Conservation (phyloP, 305 asterid species). For the Fraxinus floribunda region DNA sequence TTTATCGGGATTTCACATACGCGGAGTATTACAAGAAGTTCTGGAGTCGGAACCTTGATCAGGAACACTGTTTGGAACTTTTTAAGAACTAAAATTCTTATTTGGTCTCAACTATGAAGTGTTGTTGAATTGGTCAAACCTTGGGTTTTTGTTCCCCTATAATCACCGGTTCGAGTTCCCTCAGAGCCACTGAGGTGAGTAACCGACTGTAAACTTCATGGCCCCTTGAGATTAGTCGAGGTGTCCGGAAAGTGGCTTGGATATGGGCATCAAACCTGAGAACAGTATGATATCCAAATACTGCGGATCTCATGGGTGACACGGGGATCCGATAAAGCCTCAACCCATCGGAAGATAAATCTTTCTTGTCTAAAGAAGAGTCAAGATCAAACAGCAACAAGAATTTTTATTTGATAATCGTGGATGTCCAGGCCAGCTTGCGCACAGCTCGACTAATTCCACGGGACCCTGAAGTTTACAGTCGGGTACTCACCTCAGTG, state of each 20-base stretch:
- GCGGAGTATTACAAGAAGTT: conserved; percentile 78
- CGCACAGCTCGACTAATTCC: too few relatives aligned
- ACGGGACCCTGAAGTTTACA: too few relatives aligned
- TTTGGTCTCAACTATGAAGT: neutral
- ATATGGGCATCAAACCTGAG: conserved; percentile 51
- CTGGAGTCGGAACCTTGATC: conserved; percentile 82
- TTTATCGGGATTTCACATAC: conserved; percentile 64
- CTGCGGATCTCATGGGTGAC: conserved; percentile 79
- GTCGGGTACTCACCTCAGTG: too few relatives aligned
- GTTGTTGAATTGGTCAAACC: too few relatives aligned
- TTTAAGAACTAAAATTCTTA: conserved; percentile 50
- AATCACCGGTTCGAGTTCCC: too few relatives aligned
- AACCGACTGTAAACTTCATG: too few relatives aligned
- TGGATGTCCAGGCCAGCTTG: too few relatives aligned
- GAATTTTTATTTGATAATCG: too few relatives aligned
- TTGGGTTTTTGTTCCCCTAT: too few relatives aligned
- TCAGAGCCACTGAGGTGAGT: too few relatives aligned
- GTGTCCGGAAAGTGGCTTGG: too few relatives aligned
- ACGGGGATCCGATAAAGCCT: conserved; percentile 72
- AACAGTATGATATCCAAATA: conserved; percentile 83
- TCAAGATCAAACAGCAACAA: neutral
- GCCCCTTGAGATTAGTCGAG: too few relatives aligned
- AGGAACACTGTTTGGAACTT: conserved; percentile 73
- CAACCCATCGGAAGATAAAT: conserved; percentile 61
- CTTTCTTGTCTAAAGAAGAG: conserved; percentile 69